A percentile compares a stretch with the other conserved stretches of the same genome.
Conservation (phyloP, 2,329 filamentous ascomycete species). For the Arthrocladium fulminans region DNA sequence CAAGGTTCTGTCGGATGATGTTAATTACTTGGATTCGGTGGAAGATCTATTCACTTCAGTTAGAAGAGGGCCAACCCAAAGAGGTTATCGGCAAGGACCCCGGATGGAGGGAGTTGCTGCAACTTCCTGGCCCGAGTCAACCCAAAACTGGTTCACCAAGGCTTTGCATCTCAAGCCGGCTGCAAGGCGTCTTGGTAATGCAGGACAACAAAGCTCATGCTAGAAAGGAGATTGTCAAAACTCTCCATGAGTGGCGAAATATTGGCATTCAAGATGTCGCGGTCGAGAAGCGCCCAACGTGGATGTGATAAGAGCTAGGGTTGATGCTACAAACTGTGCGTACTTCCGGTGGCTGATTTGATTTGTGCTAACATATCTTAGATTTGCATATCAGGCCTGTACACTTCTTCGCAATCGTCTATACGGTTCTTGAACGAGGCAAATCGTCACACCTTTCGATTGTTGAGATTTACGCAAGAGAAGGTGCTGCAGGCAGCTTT, state of each 20-base stretch:
- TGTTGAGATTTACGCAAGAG: constrained; percentile 77
- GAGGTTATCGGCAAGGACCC: constrained; percentile 9
- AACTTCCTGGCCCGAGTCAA: constrained; percentile 34
- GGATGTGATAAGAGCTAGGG: constrained; percentile 58
- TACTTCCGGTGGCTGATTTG: constrained; percentile 16
- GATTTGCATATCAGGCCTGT: constrained; percentile 77
- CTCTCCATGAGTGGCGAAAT: constrained; percentile 70
- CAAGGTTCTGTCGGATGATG: constrained; percentile 16
- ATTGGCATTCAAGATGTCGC: constrained; percentile 74
- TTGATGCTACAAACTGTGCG: constrained; percentile 72
- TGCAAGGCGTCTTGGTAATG: constrained; percentile 65
- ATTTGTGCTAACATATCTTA: constrained; percentile 30
- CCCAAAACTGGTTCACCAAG: constrained; percentile 79
- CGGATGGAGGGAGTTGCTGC: constrained; percentile 19
- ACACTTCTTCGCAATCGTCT: constrained; percentile 77
- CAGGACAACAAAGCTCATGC: constrained; percentile 61
- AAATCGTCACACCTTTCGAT: constrained; percentile 68
- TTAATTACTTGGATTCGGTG: constrained; percentile 13
- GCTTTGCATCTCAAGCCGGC: constrained; percentile 85
- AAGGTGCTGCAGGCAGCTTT: constrained; percentile 89
- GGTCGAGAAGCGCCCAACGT: constrained; percentile 71
- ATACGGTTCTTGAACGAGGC: constrained; percentile 80
- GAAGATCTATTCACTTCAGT: background rate
- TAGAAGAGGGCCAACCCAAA: background rate
- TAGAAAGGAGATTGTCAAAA: constrained; percentile 64